Conservation (phyloP, 2,329 filamentous ascomycete genomes). For the Monosporascus ibericus region DNA sequence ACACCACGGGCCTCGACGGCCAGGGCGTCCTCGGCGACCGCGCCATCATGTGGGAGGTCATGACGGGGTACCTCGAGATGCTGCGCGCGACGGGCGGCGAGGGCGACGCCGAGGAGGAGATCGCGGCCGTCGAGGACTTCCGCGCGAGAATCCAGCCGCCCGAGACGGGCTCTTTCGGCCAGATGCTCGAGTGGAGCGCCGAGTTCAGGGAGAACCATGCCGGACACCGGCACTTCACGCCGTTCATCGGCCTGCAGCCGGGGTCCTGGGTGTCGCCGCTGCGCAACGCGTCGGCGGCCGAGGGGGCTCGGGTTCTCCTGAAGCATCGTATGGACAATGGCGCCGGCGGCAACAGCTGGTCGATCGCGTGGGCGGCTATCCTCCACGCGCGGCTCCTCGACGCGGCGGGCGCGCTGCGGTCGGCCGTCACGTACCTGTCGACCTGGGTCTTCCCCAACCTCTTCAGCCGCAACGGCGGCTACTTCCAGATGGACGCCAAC, state of each 20-base stretch:
- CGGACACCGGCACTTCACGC: not conserved
- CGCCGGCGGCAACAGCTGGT: not conserved
- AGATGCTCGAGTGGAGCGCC: not conserved
- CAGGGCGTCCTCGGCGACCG: conserved; percentile 3
- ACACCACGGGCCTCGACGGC: conserved; percentile 3
- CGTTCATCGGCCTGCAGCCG: not conserved
- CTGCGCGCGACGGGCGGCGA: not conserved
- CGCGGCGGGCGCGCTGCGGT: not conserved
- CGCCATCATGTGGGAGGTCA: conserved; percentile 6
- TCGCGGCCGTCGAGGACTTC: not conserved
- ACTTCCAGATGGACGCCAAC: conserved; percentile 2
- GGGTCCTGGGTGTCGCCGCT: not conserved
- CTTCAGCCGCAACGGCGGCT: not conserved
- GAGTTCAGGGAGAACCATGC: not conserved
- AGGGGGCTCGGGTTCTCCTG: not conserved
- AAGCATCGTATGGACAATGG: not conserved
- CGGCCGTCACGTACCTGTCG: not conserved
- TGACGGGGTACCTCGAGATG: conserved; percentile 1
- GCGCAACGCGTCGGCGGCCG: not conserved
- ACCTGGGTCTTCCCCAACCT: not conserved
- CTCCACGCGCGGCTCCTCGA: not conserved
- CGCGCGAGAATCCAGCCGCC: not conserved
- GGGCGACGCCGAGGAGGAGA: not conserved
- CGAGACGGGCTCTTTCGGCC: not conserved
- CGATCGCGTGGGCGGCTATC: not conserved